These are phyloP conservation scores for Exophiala calicioides DNA, from an alignment of 2,329 filamentous ascomycete species.

Conservation along the genomic window DNA sequence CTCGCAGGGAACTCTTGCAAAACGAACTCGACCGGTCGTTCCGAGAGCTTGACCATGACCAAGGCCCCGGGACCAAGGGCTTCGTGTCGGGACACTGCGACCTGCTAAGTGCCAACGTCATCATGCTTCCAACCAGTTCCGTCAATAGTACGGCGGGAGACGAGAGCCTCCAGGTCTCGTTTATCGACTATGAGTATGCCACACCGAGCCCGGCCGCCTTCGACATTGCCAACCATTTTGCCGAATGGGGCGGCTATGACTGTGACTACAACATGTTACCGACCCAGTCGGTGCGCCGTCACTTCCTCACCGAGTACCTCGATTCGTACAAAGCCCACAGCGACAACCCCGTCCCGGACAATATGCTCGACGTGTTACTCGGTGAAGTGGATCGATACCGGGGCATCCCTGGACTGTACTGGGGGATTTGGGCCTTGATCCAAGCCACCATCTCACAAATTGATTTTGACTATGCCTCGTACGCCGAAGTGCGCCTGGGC, in stretches of 20 bases:
- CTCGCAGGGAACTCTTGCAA: slow-evolving; percentile 69
- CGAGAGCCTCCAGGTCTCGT: slow-evolving; percentile 64
- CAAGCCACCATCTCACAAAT: slow-evolving; percentile 93
- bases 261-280: slow-evolving; percentile 87
- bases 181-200: slow-evolving; percentile 99
- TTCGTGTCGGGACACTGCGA: slow-evolving; percentile 59
- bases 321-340: slow-evolving; percentile 66
- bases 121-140: slow-evolving; percentile 62
- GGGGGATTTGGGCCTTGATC: slow-evolving; percentile 92
- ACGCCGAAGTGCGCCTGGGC: slow-evolving; percentile 79
- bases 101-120: slow-evolving; percentile 93
- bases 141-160: slow-evolving; percentile 39
- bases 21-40: slow-evolving; percentile 72
- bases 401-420: slow-evolving; percentile 84
- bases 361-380: slow-evolving; percentile 66
- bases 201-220: slow-evolving; percentile 93
- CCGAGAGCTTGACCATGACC: slow-evolving; percentile 70
- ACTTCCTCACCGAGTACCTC: slow-evolving; percentile 84
- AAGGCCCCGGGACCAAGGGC: slow-evolving; percentile 73
- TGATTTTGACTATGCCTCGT: slow-evolving; percentile 92
- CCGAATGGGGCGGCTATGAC: slow-evolving; percentile 96
- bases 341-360: slow-evolving; percentile 44
- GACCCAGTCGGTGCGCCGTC: slow-evolving; percentile 70
- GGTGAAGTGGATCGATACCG: slow-evolving; percentile 83
- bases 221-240: slow-evolving; percentile 96